Evolutionary conservation across 2,329 filamentous ascomycete genomes (phyloP).

Genomic region (Myriosclerotinia scirpicola): DNA sequence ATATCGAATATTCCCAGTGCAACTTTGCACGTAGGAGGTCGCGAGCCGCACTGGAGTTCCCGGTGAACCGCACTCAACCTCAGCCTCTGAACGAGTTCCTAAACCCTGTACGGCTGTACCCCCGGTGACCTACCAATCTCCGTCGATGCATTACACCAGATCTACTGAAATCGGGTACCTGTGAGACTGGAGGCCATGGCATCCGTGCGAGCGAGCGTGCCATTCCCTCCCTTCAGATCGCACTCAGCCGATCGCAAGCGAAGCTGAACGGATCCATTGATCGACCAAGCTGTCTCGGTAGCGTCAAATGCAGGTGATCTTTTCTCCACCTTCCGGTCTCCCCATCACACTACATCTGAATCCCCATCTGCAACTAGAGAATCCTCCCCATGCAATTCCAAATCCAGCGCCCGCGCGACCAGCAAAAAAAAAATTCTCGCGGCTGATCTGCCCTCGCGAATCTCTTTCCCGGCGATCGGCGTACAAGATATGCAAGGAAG

Average conservation of each 20-base stretch:
- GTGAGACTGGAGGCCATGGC: not conserved
- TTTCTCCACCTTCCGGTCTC: not conserved
- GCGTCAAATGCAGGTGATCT: not conserved
- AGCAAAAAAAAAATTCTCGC: not conserved
- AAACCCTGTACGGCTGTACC: not conserved
- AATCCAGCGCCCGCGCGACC: not conserved
- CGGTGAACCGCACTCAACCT: not conserved
- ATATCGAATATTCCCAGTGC: not conserved
- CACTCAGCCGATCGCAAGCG: not conserved
- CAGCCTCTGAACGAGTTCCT: not conserved
- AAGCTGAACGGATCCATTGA: not conserved
- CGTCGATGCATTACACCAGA: conserved; percentile 4
- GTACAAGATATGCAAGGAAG: conserved; percentile 3
- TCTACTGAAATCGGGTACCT: not conserved
- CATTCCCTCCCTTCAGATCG: not conserved
- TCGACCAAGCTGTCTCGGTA: conserved; percentile 11
- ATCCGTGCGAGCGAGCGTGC: not conserved
- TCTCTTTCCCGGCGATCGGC: not conserved
- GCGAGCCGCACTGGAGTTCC: not conserved
- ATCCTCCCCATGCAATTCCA: not conserved
- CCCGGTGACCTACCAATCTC: not conserved
- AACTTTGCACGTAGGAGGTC: no score
- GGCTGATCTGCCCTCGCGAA: conserved; percentile 8
- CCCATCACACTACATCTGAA: not conserved
- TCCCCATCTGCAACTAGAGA: conserved; percentile 18